A percentile compares a stretch with the other conserved stretches of the same genome.
Evolutionary conservation across 2,329 filamentous ascomycete genomes (phyloP).

Genomic region (Colletotrichum euphorbiae): DNA sequence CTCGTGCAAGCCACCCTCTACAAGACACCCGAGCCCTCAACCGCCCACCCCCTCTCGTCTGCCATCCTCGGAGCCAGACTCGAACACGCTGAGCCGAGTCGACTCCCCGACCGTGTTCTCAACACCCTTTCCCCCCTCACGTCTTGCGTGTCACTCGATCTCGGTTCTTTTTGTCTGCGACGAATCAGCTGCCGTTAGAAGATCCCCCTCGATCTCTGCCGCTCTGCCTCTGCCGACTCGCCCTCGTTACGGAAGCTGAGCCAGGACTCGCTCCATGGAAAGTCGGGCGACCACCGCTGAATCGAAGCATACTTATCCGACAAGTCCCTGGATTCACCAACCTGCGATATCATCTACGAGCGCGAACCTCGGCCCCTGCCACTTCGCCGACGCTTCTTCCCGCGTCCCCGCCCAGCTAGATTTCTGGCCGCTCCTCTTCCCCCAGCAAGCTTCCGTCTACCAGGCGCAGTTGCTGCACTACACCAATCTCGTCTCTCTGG

Average conservation of each 20-base stretch:
- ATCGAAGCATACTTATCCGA: constrained; percentile 59
- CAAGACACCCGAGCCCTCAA: constrained; percentile 22
- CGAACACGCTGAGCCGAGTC: constrained; percentile 28
- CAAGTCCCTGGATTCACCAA: constrained; percentile 54
- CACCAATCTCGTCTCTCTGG: constrained; percentile 72
- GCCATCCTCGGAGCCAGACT: constrained; percentile 25
- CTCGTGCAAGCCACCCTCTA: constrained; percentile 18
- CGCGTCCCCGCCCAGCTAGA: constrained; percentile 58
- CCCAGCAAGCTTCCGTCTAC: constrained; percentile 69
- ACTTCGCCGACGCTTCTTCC: constrained; percentile 35
- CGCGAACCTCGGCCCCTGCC: constrained; percentile 45
- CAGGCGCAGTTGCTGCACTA: constrained; percentile 73
- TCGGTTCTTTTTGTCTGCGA: constrained; percentile 7
- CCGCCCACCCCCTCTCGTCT: constrained; percentile 27
- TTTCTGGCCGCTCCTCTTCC: constrained; percentile 67
- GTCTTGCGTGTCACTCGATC: not conserved
- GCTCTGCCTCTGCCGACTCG: constrained; percentile 30
- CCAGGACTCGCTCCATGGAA: constrained; percentile 60
- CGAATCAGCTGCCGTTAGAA: constrained; percentile 8
- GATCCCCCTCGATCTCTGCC: constrained; percentile 28
- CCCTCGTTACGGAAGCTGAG: constrained; percentile 42
- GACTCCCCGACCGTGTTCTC: constrained; percentile 15
- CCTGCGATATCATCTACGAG: constrained; percentile 38
- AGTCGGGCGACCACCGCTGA: constrained; percentile 62
- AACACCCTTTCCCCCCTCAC: constrained; percentile 8